phyloP scores from a whole-genome alignment of 768 basidiomycete genomes.

The Austroboletus festivus region DNA sequence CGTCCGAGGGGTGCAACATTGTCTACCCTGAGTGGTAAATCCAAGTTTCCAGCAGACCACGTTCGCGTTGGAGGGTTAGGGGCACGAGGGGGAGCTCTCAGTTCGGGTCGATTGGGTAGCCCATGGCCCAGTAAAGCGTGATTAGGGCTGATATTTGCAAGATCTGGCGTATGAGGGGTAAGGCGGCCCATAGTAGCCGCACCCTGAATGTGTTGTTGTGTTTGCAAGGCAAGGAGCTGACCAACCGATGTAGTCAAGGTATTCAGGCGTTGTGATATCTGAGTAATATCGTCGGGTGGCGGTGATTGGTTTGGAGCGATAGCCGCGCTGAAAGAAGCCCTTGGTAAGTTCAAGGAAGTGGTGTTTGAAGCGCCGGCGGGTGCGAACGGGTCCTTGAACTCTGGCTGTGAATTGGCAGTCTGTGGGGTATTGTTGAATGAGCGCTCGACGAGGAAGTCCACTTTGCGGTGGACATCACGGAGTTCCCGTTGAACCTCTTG shows the following conservation, averaged over 20 bases:
- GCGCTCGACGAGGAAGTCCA: constrained; percentile 72
- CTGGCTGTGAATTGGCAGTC: constrained; percentile 46
- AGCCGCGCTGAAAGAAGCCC: constrained; percentile 62
- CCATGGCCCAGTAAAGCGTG: constrained; percentile 53
- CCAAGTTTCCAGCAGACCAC: constrained; percentile 81
- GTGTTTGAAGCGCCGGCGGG: constrained; percentile 33
- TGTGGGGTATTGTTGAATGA: constrained; percentile 36
- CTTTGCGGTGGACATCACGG: constrained; percentile 71
- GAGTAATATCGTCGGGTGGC: constrained; percentile 66
- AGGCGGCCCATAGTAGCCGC: constrained; percentile 34
- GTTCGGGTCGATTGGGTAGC: constrained; percentile 61
- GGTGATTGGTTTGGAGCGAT: constrained; percentile 71
- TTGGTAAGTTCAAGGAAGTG: constrained; percentile 41
- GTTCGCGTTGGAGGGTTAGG: constrained; percentile 74
- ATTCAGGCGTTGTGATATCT: constrained; percentile 75
- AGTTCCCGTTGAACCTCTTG: constrained; percentile 75
- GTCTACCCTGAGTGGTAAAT: constrained; percentile 61
- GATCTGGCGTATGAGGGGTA: constrained; percentile 37
- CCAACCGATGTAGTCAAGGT: constrained; percentile 82
- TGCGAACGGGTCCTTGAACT: constrained; percentile 83
- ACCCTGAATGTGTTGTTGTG: constrained; percentile 62
- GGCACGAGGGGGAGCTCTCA: constrained; percentile 55
- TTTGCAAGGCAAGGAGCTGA: constrained; percentile 77
- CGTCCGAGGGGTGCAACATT: constrained; percentile 37
- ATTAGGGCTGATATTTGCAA: constrained; percentile 38